Base-by-base conservation (phyloP, 1,139 yeast genomes). In the Yamadazyma diospyri region DNA sequence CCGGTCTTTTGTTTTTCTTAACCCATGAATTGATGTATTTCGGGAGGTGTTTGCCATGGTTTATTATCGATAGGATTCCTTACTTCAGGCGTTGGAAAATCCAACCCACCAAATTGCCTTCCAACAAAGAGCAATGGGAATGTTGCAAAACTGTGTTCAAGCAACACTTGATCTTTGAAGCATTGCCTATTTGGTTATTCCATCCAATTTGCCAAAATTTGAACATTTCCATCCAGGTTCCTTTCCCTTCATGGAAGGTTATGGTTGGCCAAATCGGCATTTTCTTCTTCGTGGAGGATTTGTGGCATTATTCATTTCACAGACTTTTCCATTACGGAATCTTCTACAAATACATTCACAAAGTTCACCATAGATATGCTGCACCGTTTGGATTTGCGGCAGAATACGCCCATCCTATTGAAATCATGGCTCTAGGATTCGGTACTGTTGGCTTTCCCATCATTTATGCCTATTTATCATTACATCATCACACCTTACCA, bases 311-410 rank as follows among this genome's bases (percentile, higher is more conserved):
- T 68, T 82, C 94, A 84, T 81, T 83, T 54, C 97, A 89, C 62
- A 77, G 97, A 48, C 71, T 80, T 22, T 78, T 89, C 59, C 97
- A 89, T 59, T 72, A 78, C 53, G 95, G 95, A 34, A 72, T 78
- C 45, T 80, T 89, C 54, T 89, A 89, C 73, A 86, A 84, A 64
- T 75, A 81, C 57, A 86, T 89, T 48, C 97, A 89, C 69, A 89
- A 89, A 66, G 94, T 86, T 65, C 97, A 89, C 62, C 97, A 89
- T 63, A 80, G 88, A 59, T 89, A 88, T 56, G 95, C 97, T 17
- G 97, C 97, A 25, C 97, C 97, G 20, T 89, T 89, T 56, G 97
- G 97, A 15, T 69, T 89, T 41, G 82, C 97, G 34, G 97, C 97
- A 16, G 97, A 89, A 61, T 89, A 89, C 56, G 97, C 97, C 6